Evolutionary conservation across 2,329 filamentous ascomycete species (phyloP).

Genomic region (Pestalotiopsis sp.): DNA sequence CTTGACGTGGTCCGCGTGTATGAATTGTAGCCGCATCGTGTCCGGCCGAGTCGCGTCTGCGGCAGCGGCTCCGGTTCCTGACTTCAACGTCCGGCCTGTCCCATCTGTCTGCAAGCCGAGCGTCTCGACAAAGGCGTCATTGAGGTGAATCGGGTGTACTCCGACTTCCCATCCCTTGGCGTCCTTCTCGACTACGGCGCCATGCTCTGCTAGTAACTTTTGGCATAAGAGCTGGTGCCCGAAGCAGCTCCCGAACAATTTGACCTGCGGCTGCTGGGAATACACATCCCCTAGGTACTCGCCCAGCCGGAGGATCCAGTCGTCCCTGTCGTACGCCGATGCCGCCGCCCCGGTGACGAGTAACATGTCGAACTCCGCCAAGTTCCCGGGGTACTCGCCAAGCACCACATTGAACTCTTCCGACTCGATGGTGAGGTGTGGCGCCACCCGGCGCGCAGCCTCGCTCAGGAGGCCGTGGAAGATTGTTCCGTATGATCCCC

Average conservation of each 20-base stretch:
- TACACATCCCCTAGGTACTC: slow-evolving; percentile 24
- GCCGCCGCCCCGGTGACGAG: slow-evolving; percentile 36
- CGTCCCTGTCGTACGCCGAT: slow-evolving; percentile 15
- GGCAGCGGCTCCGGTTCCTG: background rate
- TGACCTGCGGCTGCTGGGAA: slow-evolving; percentile 21
- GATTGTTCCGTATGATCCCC: background rate
- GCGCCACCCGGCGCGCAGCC: background rate
- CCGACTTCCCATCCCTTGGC: slow-evolving; percentile 24
- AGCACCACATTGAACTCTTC: slow-evolving; percentile 36
- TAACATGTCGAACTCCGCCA: slow-evolving; percentile 30
- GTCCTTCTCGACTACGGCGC: slow-evolving; percentile 18
- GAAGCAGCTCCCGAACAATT: slow-evolving; percentile 40
- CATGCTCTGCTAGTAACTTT: slow-evolving; percentile 27
- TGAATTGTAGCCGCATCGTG: slow-evolving; percentile 32
- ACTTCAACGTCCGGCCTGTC: slow-evolving; percentile 17
- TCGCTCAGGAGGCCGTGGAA: background rate
- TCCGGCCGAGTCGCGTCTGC: slow-evolving; percentile 14
- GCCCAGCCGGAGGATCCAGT: slow-evolving; percentile 9
- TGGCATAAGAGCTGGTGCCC: slow-evolving; percentile 37
- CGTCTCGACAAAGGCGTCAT: slow-evolving; percentile 15
- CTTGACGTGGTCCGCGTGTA: slow-evolving; percentile 30
- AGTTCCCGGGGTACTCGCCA: slow-evolving; percentile 28
- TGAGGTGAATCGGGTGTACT: slow-evolving; percentile 15
- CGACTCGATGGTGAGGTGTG: slow-evolving; percentile 20
- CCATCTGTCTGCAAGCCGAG: background rate